Evolutionary conservation across 768 basidiomycete genomes (phyloP).

Genomic region (Cubamyces lactineus): DNA sequence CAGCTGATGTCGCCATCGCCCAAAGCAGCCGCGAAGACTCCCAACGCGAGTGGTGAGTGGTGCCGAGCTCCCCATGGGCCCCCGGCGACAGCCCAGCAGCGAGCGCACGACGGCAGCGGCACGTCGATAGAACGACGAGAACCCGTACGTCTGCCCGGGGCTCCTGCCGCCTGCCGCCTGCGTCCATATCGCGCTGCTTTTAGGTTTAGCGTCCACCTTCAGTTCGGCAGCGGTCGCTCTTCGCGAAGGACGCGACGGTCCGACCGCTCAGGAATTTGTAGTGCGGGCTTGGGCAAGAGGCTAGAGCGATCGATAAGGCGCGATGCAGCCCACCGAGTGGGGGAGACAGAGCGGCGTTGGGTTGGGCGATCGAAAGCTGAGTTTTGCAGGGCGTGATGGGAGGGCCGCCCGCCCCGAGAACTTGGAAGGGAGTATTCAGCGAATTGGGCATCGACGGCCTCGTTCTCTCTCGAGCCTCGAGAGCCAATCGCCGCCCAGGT

Average conservation of each 20-base stretch:
- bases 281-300: neutral
- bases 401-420: no score
- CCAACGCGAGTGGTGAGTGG: neutral
- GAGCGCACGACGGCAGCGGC: conserved; percentile 1
- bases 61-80: neutral
- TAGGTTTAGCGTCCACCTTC: conserved; percentile 6
- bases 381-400: neutral
- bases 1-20: conserved; percentile 17
- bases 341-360: neutral
- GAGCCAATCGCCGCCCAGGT: neutral
- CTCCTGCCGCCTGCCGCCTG: neutral
- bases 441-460: neutral
- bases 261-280: conserved; percentile 14
- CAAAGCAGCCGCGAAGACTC: conserved; percentile 2
- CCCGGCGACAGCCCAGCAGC: neutral
- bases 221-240: conserved; percentile 11
- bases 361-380: conserved; percentile 1
- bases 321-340: neutral
- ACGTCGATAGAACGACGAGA: conserved; percentile 9
- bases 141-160: neutral
- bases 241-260: conserved; percentile 12
- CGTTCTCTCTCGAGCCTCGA: neutral
- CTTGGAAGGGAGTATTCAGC: no score
- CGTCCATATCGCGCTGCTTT: conserved; percentile 2
- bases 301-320: conserved; percentile 13